phyloP scores from a whole-genome alignment of 345 rosid species.

The Gynandropsis gynandra region DNA sequence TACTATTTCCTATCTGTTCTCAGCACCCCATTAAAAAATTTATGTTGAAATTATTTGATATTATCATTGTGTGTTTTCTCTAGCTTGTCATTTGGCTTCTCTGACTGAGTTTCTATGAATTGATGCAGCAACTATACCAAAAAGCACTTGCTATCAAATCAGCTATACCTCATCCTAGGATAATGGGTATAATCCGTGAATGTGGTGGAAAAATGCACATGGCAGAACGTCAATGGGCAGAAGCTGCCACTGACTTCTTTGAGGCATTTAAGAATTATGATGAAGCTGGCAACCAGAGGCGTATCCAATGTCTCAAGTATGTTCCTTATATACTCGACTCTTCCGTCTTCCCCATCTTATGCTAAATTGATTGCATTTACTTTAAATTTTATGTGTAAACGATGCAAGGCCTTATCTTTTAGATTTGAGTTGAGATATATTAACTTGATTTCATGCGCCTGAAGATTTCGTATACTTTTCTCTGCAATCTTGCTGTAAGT shows the following conservation, averaged over 20 bases:
- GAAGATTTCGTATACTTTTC: background rate
- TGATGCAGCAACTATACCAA: conserved; percentile 84
- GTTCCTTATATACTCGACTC: conserved; percentile 23
- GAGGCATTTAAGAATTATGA: conserved; percentile 99
- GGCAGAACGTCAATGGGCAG: conserved; percentile 99
- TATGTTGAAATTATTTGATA: background rate
- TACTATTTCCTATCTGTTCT: background rate
- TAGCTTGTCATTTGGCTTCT: conserved; percentile 9
- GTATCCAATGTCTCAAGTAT: conserved; percentile 95
- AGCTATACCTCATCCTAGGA: conserved; percentile 99
- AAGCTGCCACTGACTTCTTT: conserved; percentile 98
- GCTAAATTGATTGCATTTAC: background rate
- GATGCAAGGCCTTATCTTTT: background rate
- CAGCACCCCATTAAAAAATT: background rate
- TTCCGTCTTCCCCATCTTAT: background rate
- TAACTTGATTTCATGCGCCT: background rate
- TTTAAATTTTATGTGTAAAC: background rate
- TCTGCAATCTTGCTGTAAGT: no score
- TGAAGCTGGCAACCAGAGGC: conserved; percentile 99
- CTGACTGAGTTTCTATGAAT: conserved; percentile 14
- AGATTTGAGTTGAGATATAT: conserved; percentile 11
- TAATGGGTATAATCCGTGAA: conserved; percentile 98
- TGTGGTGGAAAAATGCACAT: conserved; percentile 99
- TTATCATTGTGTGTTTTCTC: conserved; percentile 1
- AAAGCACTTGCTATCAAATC: conserved; percentile 99